Evolutionary conservation across 768 basidiomycete species (phyloP).

Genomic region (Mycena venus): DNA sequence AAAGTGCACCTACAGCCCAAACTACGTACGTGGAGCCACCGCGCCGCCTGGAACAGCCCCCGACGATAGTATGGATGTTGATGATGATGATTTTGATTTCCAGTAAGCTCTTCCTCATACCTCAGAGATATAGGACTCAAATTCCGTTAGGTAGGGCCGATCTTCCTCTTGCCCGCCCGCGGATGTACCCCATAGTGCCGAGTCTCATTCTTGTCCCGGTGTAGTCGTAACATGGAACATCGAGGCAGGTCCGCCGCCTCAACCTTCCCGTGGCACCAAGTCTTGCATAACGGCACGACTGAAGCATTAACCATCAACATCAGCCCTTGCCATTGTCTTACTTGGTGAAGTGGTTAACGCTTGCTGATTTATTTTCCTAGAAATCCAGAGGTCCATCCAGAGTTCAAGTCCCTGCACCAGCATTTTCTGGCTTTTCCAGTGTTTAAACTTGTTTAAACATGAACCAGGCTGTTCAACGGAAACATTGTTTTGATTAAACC

Average conservation of each 20-base stretch:
- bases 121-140: not conserved
- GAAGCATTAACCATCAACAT: not conserved
- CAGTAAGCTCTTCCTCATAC: not conserved
- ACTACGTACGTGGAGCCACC: not conserved
- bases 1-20: not conserved
- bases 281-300: not conserved
- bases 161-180: not conserved
- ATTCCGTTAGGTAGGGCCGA: not conserved
- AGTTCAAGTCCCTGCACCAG: too few relatives aligned
- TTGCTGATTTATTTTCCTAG: too few relatives aligned
- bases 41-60: not conserved
- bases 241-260: not conserved
- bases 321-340: too few relatives aligned
- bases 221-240: not conserved
- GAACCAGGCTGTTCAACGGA: too few relatives aligned
- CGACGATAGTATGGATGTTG: too few relatives aligned
- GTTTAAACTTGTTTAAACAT: too few relatives aligned
- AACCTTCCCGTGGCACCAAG: not conserved
- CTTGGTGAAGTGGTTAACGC: too few relatives aligned
- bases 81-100: too few relatives aligned
- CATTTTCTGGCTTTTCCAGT: too few relatives aligned
- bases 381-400: too few relatives aligned
- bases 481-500: too few relatives aligned
- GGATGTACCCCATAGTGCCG: too few relatives aligned
- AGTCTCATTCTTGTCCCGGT: not conserved